These are phyloP conservation scores for Datisca glomerata DNA, from an alignment of 306 rosid genomes.

Conservation along the genomic window DNA sequence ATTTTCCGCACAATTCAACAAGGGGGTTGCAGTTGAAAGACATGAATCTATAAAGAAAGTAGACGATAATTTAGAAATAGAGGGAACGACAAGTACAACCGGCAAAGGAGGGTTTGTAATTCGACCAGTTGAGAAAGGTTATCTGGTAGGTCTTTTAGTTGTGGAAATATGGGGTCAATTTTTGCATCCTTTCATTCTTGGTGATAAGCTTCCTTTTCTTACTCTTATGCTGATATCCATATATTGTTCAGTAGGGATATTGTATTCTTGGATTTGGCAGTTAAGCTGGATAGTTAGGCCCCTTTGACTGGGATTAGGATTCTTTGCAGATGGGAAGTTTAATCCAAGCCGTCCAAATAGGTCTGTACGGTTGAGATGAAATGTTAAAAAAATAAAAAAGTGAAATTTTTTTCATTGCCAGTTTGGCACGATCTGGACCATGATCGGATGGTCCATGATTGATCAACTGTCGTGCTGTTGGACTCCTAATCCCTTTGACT, in stretches of 20 bases:
- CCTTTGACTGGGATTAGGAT: too few relatives aligned
- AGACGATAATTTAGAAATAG: constrained; percentile 7
- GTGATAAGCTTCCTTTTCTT: constrained; percentile 54
- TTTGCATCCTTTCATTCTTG: constrained; percentile 62
- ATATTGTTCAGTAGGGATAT: constrained; percentile 59
- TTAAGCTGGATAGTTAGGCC: constrained; percentile 36
- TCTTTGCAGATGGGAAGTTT: too few relatives aligned
- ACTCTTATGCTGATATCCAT: constrained; percentile 74
- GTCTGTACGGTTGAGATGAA: too few relatives aligned
- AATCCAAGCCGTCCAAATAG: too few relatives aligned
- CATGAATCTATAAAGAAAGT: constrained; percentile 14
- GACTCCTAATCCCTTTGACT: too few relatives aligned
- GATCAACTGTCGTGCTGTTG: too few relatives aligned
- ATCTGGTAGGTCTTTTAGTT: constrained; percentile 48
- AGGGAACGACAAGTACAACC: constrained; percentile 10
- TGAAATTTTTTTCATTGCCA: too few relatives aligned
- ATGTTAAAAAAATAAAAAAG: too few relatives aligned
- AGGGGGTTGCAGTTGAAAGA: constrained; percentile 19
- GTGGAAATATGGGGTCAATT: constrained; percentile 77
- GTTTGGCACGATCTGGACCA: too few relatives aligned
- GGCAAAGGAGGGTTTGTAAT: constrained; percentile 20
- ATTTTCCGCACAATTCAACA: constrained; percentile 47
- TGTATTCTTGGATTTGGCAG: constrained; percentile 91
- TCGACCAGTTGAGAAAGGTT: constrained; percentile 37
- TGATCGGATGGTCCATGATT: too few relatives aligned